These are phyloP conservation scores for Emergomyces orientalis DNA, from an alignment of 2,329 filamentous ascomycete species.

Conservation along the genomic window DNA sequence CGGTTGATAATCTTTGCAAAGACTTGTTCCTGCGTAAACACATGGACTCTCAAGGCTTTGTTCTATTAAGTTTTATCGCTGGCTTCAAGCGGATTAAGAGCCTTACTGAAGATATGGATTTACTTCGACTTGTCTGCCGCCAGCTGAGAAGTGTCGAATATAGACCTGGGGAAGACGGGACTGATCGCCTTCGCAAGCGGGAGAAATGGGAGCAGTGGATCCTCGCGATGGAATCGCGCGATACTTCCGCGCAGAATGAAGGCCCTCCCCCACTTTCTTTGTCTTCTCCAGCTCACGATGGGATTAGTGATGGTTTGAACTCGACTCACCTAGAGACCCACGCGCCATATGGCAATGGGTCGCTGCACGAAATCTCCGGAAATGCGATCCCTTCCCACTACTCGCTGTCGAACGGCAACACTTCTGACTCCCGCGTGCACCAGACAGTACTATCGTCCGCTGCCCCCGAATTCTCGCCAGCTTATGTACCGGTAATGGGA, in stretches of 20 bases:
- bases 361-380: conserved; percentile 15
- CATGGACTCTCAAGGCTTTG: conserved; percentile 94
- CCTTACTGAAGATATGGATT: conserved; percentile 60
- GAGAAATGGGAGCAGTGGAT: conserved; percentile 76
- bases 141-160: conserved; percentile 66
- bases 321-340: conserved; percentile 23
- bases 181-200: conserved; percentile 66
- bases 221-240: conserved; percentile 59
- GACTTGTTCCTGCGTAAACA: conserved; percentile 78
- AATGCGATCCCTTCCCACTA: conserved; percentile 12
- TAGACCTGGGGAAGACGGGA: conserved; percentile 61
- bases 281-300: conserved; percentile 20
- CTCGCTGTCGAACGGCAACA: conserved; percentile 34
- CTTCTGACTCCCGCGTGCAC: conserved; percentile 25
- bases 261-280: conserved; percentile 48
- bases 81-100: conserved; percentile 77
- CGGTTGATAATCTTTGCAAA: conserved; percentile 88
- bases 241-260: conserved; percentile 62
- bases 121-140: conserved; percentile 66
- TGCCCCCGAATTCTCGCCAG: conserved; percentile 54
- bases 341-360: conserved; percentile 23
- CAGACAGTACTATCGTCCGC: conserved; percentile 52
- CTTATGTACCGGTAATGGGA: conserved; percentile 22
- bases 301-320: conserved; percentile 33
- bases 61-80: conserved; percentile 67